These are phyloP conservation scores for Candida quercuum DNA, from an alignment of 805 yeast species.

Conservation along the genomic window DNA sequence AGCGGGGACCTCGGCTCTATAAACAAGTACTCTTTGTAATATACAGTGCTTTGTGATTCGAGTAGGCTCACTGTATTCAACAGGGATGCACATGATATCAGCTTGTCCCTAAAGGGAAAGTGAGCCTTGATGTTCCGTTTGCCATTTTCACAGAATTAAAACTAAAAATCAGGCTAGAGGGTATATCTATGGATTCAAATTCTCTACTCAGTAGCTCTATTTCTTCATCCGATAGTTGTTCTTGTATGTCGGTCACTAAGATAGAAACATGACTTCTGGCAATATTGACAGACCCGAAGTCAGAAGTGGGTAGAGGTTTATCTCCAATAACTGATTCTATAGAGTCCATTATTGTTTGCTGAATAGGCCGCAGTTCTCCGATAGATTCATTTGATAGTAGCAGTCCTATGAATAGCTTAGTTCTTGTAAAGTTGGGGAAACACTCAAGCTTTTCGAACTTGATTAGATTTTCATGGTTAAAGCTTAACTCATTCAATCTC, in stretches of 20 bases:
- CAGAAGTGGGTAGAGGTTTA: not conserved
- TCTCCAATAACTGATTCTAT: not conserved
- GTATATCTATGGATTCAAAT: not conserved
- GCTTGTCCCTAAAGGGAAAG: not conserved
- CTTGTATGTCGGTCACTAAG: not conserved
- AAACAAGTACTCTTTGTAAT: too few species aligned
- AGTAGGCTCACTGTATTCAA: too few species aligned
- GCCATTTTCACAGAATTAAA: not conserved
- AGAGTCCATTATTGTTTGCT: not conserved
- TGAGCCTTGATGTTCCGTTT: not conserved
- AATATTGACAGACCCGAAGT: not conserved
- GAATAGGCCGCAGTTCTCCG: not conserved
- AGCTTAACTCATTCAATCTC: too few species aligned
- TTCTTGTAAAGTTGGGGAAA: not conserved
- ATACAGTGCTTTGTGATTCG: too few species aligned
- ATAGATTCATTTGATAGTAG: slow-evolving; percentile 1
- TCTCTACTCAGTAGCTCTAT: not conserved
- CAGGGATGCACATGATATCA: not conserved
- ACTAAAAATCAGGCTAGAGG: not conserved
- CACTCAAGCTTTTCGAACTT: slow-evolving; percentile 4
- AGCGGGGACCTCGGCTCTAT: too few species aligned
- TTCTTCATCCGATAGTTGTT: not conserved
- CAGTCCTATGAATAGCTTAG: slow-evolving; percentile 6
- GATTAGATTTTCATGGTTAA: not conserved
- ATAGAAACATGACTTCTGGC: not conserved